Conservation (phyloP, 345 rosid genomes). For the Raphanus raphanistrum region DNA sequence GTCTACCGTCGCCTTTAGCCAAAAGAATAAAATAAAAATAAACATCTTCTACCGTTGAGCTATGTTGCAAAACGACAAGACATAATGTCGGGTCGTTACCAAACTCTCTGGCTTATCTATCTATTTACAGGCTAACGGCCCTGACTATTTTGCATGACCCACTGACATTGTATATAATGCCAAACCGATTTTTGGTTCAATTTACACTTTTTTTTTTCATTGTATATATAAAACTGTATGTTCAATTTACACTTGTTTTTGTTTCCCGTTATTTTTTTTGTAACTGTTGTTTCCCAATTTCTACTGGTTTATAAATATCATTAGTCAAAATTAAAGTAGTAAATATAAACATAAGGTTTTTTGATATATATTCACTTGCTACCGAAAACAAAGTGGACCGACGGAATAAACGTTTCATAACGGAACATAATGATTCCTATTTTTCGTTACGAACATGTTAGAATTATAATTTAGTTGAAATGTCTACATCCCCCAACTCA, state of each 20-base stretch:
- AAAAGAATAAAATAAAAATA: neutral
- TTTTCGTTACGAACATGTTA: neutral
- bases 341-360: neutral
- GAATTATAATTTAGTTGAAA: conserved; percentile 23
- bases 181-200: conserved; percentile 1
- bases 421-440: neutral
- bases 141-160: conserved; percentile 9
- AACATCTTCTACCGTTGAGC: neutral
- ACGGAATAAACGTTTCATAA: conserved; percentile 7
- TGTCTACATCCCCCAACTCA: conserved; percentile 21
- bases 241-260: neutral
- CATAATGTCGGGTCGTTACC: conserved; percentile 39
- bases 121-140: conserved; percentile 22
- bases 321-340: neutral
- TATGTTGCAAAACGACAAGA: conserved; percentile 24
- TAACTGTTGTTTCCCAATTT: neutral
- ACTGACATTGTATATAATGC: conserved; percentile 18
- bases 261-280: too few relatives aligned
- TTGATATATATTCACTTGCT: neutral
- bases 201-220: neutral
- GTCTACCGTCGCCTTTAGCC: neutral
- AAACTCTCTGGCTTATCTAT: conserved; percentile 25
- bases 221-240: too few relatives aligned
- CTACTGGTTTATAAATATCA: neutral
- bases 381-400: conserved; percentile 14